Percentiles rank a stretch among this genome's conserved stretches.
phyloP scores from a whole-genome alignment of 345 rosid genomes.

The Reutealis trisperma region DNA sequence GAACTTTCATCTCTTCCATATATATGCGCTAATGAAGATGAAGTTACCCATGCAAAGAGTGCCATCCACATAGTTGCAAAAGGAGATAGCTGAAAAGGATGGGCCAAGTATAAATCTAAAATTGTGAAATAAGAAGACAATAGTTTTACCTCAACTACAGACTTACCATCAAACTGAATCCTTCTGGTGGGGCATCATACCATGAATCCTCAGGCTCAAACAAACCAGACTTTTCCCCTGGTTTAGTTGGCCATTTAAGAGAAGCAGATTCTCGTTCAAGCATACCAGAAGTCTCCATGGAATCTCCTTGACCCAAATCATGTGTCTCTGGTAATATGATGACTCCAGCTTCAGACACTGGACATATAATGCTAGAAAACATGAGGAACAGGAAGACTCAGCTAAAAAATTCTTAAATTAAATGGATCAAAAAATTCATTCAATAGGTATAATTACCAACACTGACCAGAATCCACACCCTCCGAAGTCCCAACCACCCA shows the following conservation, averaged over 20 bases:
- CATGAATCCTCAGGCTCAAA: constrained; percentile 83
- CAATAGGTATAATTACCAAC: background rate
- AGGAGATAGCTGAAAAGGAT: constrained; percentile 58
- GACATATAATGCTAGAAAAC: constrained; percentile 14
- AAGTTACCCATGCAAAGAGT: constrained; percentile 86
- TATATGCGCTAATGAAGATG: constrained; percentile 83
- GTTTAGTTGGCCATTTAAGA: constrained; percentile 67
- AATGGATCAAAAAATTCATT: constrained; percentile 1
- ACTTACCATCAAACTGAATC: constrained; percentile 71
- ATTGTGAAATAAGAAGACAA: background rate
- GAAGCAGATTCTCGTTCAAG: constrained; percentile 46
- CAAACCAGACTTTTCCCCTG: constrained; percentile 52
- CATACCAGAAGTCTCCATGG: constrained; percentile 28
- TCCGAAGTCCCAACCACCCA: background rate
- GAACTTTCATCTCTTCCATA: constrained; percentile 77
- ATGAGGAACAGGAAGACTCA: background rate
- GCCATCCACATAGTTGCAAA: constrained; percentile 90
- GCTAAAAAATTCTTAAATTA: constrained; percentile 6
- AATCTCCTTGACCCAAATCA: constrained; percentile 39
- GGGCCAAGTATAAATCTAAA: background rate
- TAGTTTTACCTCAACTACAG: constrained; percentile 7
- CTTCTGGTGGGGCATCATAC: constrained; percentile 84
- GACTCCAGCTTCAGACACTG: constrained; percentile 74
- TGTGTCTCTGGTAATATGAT: constrained; percentile 54
- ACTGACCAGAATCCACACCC: background rate